Base-by-base conservation (phyloP, 2,329 filamentous ascomycete genomes). In the Teratosphaeria viscida region DNA sequence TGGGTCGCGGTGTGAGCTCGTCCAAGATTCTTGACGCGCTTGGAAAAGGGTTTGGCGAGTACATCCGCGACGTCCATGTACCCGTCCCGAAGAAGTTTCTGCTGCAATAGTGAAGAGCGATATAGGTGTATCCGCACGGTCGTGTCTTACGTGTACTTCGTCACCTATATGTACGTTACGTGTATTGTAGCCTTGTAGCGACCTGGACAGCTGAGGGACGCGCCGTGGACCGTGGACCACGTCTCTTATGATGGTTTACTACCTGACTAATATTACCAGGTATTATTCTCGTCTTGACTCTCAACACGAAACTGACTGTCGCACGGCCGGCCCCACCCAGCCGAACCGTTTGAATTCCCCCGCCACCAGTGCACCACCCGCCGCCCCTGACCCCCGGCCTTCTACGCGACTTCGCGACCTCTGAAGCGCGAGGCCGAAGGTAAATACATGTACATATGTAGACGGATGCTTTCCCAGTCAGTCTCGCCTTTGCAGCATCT, bases 1-100 rank as follows among this genome's bases (percentile, higher is more conserved):
- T 68, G 10, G 66, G 63, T 26, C 57, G 66, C 59, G 66, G 66
- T 27, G 62, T 67, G 43, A 66, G 62, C 16, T 64, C 61, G 54
- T 65, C 62, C 14, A 66, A 60, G 55, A 57, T 65, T 16, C 56
- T 68, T 32, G 66, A 68, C 57, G 60, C 59, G 6, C 58, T 67
- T 12, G 66, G 66, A 3, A 68, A 68, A 54, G 53, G 53, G n/a
- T 54, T 54, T 32, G 53, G 12, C 14, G 53, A 34, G n/a, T 54
- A 32, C 23, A 54, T 34, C 12, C 26, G 53, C 19, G 23, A 54
- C 12, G 53, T 54, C n/a, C 53, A 54, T 37, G 53, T 54, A 2
- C 53, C 53, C 3, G 10, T 32, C 11, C 53, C 53, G 27, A 54
- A 19, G 53, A 54, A 16, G 19, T 54, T 54, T 19, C 23, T 54